These are phyloP conservation scores for Yamadazyma phyllophila DNA, from an alignment of 805 yeast species.

Conservation along the genomic window DNA sequence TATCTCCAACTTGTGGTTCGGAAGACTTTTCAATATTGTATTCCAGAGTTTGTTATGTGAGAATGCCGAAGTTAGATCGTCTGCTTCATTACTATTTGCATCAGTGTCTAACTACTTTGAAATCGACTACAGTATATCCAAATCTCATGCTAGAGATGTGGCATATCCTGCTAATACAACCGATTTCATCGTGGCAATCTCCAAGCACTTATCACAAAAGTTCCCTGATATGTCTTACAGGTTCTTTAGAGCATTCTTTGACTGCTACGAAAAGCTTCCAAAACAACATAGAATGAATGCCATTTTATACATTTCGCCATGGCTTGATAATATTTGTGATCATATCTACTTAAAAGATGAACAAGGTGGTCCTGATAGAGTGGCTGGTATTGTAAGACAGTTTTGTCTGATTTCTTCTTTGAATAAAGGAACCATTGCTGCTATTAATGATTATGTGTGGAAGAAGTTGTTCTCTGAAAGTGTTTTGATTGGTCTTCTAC, in stretches of 20 bases:
- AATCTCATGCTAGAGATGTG: conserved; percentile 55
- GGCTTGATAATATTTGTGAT: conserved; percentile 67
- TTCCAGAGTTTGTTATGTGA: conserved; percentile 67
- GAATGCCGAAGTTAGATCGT: conserved; percentile 55
- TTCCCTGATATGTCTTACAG: conserved; percentile 62
- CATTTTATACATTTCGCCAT: conserved; percentile 59
- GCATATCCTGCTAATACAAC: conserved; percentile 68
- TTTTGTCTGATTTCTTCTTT: conserved; percentile 57
- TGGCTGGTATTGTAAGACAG: conserved; percentile 59
- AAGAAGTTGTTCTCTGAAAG: conserved; percentile 60
- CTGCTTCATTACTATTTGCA: conserved; percentile 63
- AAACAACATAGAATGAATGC: conserved; percentile 39
- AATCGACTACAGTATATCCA: conserved; percentile 56
- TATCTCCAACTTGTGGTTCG: conserved; percentile 41
- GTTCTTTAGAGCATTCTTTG: conserved; percentile 52
- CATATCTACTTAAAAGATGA: conserved; percentile 55
- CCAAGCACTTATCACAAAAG: conserved; percentile 52
- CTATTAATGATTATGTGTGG: conserved; percentile 66
- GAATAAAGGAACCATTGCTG: conserved; percentile 47
- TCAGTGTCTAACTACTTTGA: conserved; percentile 59
- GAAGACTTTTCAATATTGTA: conserved; percentile 60
- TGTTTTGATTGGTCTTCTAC: conserved; percentile 51
- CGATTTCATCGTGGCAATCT: conserved; percentile 56
- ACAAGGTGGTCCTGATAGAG: conserved; percentile 57
- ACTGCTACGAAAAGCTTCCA: conserved; percentile 39